These are phyloP conservation scores for Epichloe scottii DNA, from an alignment of 2,329 filamentous ascomycete genomes.

Conservation along the genomic window DNA sequence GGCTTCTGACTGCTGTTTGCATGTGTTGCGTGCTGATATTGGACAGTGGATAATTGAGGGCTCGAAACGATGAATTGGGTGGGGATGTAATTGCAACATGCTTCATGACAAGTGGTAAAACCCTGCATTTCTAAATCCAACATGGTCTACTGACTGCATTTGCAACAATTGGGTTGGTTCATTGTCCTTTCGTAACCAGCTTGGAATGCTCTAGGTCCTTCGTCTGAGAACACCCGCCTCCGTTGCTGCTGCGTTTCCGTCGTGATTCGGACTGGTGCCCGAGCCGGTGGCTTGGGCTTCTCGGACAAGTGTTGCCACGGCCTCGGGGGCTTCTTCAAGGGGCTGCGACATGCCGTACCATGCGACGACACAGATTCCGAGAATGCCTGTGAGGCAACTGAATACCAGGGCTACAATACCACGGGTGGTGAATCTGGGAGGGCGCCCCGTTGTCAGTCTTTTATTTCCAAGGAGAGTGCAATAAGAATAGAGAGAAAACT, in stretches of 20 bases:
- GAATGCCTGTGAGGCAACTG: conserved; percentile 52
- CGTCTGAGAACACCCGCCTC: background rate
- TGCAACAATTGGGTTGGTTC: too few species aligned
- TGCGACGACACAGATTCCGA: conserved; percentile 54
- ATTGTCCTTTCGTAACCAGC: too few species aligned
- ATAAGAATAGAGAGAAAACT: conserved; percentile 7
- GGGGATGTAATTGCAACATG: too few species aligned
- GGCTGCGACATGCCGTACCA: conserved; percentile 43
- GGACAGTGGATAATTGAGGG: too few species aligned
- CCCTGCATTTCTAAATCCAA: too few species aligned
- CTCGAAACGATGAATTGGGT: too few species aligned
- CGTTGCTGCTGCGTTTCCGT: background rate
- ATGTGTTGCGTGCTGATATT: too few species aligned
- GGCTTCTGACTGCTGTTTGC: too few species aligned
- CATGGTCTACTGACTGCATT: too few species aligned
- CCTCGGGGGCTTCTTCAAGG: conserved; percentile 6
- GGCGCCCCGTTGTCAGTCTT: conserved; percentile 3
- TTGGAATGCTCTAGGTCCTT: background rate
- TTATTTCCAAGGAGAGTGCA: background rate
- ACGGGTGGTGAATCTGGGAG: conserved; percentile 46
- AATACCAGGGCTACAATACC: conserved; percentile 68
- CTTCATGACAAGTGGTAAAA: too few species aligned
- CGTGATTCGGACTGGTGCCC: background rate
- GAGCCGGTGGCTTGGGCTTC: background rate
- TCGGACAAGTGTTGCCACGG: conserved; percentile 3